Evolutionary conservation across 1,284 basidiomycete genomes (phyloP), one percentile per base, ranked within the genome.

Genomic region (Melanopsichium pennsylvanicum): DNA sequence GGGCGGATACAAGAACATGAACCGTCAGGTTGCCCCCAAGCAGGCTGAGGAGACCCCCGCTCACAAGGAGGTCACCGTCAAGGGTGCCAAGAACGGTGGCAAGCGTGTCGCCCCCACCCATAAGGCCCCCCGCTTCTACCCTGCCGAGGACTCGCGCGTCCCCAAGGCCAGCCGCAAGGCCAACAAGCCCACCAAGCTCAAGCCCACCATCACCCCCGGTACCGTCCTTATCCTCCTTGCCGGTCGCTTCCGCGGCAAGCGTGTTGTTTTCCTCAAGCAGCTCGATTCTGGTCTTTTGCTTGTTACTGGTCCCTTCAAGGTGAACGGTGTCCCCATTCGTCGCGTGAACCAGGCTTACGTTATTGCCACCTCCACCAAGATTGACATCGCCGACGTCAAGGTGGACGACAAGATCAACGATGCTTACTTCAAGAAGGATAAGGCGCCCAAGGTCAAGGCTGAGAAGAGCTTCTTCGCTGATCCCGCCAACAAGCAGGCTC

Each of bases 311-410:
- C 96, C 96, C 55, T 97, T 89, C 89, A 97, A 95, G 88, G 82
- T 98, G 83, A 99, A 98, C 85, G 96, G 96, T 84, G 96, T 99
- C 38, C 96, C 96, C 77, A 87, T 99, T 82, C 88, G 95, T 83
- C 88, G 96, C 83, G 94, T 99, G 70, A 96, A 95, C 86, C 95
- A 97, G 86, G 93, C 96, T 57, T 99, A 98, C 84, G 94, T 96
- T 69, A 97, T 99, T 81, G 93, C 95, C 69, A 99, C 96, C 68
- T 93, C 93, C 68, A 97, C 96, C 81, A 94, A 91, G 85, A 84
- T 98, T 79, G 91, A 97, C 77, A 84, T 98, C 70, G 86, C 86
- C 40, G 86, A 85, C 73, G 86, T 92, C 82, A 87, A 88, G 79
- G 68, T 82, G 34, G 81, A 82, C 60, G 88, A 90, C 76, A 92